Conservation (phyloP, 2,329 filamentous ascomycete genomes). For the Clonostachys solani region DNA sequence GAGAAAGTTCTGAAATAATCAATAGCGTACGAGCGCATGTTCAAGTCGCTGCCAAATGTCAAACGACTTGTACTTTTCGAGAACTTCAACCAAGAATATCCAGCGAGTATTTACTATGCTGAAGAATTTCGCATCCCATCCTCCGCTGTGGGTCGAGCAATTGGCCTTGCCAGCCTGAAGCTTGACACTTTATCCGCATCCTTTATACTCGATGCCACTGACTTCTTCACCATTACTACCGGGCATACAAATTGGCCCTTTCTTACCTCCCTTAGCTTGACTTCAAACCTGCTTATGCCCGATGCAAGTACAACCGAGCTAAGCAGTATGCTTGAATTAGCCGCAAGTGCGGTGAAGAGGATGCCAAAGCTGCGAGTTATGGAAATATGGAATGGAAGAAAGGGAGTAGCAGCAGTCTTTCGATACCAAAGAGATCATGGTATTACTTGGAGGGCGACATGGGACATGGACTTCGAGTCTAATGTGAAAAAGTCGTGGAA, state of each 20-base stretch:
- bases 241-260: neutral
- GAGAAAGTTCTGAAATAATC: too few relatives aligned
- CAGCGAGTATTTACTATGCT: neutral
- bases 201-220: neutral
- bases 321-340: conserved; percentile 14
- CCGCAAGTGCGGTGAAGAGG: conserved; percentile 12
- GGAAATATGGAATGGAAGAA: conserved; percentile 24
- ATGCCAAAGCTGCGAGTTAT: conserved; percentile 22
- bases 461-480: conserved; percentile 2
- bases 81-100: neutral
- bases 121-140: neutral
- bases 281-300: neutral
- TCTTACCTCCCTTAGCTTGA: neutral
- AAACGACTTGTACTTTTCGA: neutral
- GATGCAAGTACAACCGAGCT: conserved; percentile 4
- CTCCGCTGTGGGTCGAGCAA: neutral
- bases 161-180: neutral
- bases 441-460: conserved; percentile 9
- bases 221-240: neutral
- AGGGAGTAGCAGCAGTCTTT: conserved; percentile 14
- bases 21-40: neutral
- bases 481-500: neutral
- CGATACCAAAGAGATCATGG: conserved; percentile 6
- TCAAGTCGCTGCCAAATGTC: neutral
- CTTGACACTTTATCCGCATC: neutral